phyloP scores from a whole-genome alignment of 192 early-diverging fungal species.

The Chytriomyces sp. region DNA sequence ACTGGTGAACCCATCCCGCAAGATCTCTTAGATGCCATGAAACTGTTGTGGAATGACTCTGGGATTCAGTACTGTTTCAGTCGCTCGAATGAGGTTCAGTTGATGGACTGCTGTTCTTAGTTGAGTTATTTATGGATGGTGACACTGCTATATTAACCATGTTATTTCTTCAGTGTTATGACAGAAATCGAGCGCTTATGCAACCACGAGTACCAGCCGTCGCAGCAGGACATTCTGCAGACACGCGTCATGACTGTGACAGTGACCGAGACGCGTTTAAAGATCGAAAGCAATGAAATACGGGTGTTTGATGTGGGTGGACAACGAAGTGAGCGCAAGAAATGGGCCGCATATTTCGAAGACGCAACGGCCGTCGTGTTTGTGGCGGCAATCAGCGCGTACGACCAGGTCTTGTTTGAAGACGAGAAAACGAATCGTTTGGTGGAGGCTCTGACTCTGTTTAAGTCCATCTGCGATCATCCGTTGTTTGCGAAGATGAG shows the following conservation, averaged over 20 bases:
- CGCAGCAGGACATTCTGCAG: constrained; percentile 70
- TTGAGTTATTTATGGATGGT: constrained; percentile 15
- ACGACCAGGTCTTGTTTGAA: constrained; percentile 64
- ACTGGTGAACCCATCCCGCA: constrained; percentile 22
- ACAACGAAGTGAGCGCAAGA: constrained; percentile 63
- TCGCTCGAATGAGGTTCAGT: constrained; percentile 47
- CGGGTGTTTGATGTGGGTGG: constrained; percentile 72
- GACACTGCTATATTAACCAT: neutral
- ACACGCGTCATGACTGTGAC: constrained; percentile 69
- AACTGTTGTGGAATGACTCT: constrained; percentile 44
- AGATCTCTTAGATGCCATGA: constrained; percentile 16
- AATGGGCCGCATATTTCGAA: constrained; percentile 72
- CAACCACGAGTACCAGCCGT: constrained; percentile 58
- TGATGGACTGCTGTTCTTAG: constrained; percentile 53
- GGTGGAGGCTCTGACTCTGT: constrained; percentile 50
- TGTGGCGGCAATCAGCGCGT: constrained; percentile 63
- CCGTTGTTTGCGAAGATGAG: constrained; percentile 52
- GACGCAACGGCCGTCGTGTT: constrained; percentile 69
- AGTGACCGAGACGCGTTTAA: constrained; percentile 70
- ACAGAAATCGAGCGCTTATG: constrained; percentile 9
- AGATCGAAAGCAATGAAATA: constrained; percentile 54
- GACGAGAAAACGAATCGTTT: constrained; percentile 60
- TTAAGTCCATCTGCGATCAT: constrained; percentile 42
- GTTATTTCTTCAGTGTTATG: constrained; percentile 11
- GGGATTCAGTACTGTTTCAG: constrained; percentile 45